These are phyloP conservation scores for Hyaloperonospora brassicae DNA, from an alignment of 352 stramenopile species.

Conservation along the genomic window DNA sequence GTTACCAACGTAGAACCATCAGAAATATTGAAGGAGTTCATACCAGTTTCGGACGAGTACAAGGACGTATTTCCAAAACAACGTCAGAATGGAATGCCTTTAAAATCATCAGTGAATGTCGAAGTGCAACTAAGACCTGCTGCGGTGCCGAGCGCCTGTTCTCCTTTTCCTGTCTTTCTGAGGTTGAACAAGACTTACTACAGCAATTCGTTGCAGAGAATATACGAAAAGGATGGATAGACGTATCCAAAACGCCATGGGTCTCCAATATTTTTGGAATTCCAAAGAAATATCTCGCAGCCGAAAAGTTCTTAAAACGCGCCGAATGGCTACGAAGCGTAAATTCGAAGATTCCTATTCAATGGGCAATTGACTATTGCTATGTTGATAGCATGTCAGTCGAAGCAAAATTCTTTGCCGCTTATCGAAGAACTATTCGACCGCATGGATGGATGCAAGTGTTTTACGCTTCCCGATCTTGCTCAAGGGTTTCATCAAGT, in stretches of 20 bases:
- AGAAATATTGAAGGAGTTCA: background rate
- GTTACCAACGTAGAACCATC: conserved; percentile 1
- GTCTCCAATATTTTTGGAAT: conserved; percentile 24
- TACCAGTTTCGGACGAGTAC: background rate
- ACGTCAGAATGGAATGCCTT: conserved; percentile 12
- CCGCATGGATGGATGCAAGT: background rate
- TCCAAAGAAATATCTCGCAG: conserved; percentile 15
- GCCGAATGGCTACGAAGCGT: conserved; percentile 13
- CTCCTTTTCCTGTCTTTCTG: conserved; percentile 12
- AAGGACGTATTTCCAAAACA: conserved; percentile 14
- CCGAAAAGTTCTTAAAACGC: conserved; percentile 6
- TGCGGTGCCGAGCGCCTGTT: conserved; percentile 6
- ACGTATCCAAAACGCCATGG: conserved; percentile 19
- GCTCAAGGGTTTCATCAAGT: conserved; percentile 5
- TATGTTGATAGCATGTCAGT: conserved; percentile 1
- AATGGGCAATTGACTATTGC: background rate
- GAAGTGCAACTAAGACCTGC: conserved; percentile 21
- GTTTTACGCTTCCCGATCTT: background rate
- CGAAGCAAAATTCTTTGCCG: background rate
- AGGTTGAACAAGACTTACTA: conserved; percentile 9
- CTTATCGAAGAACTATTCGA: background rate
- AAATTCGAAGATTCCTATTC: conserved; percentile 10
- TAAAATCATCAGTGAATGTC: conserved; percentile 10
- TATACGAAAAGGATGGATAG: too few relatives aligned
- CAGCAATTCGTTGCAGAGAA: conserved; percentile 12